These are phyloP conservation scores for Trichosporon sp. DNA, from an alignment of 1,284 basidiomycete genomes.

Conservation along the genomic window DNA sequence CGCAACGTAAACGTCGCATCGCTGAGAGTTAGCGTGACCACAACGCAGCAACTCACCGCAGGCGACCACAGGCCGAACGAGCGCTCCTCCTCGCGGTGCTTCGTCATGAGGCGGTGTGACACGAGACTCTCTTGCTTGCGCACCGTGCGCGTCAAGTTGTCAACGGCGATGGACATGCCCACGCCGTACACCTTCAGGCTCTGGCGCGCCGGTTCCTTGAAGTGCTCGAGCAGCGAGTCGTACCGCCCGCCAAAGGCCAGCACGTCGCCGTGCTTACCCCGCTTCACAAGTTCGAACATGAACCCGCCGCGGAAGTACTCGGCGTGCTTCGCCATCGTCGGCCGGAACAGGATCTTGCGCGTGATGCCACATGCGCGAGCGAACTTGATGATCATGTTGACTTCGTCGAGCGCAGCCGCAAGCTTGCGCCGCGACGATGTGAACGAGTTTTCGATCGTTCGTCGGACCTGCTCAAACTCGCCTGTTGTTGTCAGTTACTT, in stretches of 20 bases:
- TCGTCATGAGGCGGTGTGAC: conserved; percentile 47
- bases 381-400: conserved; percentile 48
- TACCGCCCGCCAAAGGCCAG: conserved; percentile 54
- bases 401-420: conserved; percentile 47
- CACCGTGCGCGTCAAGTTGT: conserved; percentile 52
- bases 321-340: conserved; percentile 41
- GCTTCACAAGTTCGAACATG: conserved; percentile 54
- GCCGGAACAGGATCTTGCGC: conserved; percentile 52
- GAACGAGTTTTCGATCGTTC: conserved; percentile 33
- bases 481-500: conserved; percentile 18
- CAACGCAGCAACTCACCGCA: conserved; percentile 21
- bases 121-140: conserved; percentile 50
- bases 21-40: conserved; percentile 40
- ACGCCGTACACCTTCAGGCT: conserved; percentile 51
- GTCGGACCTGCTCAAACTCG: conserved; percentile 32
- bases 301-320: conserved; percentile 54
- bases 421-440: conserved; percentile 29
- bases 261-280: conserved; percentile 52
- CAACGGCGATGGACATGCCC: conserved; percentile 54
- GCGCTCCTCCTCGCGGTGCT: conserved; percentile 49
- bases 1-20: conserved; percentile 58
- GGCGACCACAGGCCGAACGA: conserved; percentile 52
- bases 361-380: conserved; percentile 52
- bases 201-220: conserved; percentile 48
- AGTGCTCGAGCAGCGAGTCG: conserved; percentile 54